A percentile compares a stretch with the other conserved stretches of the same genome.
These are phyloP conservation scores for Sanguinoderma infundibulare DNA, from an alignment of 1,284 basidiomycete species.

Conservation along the genomic window DNA sequence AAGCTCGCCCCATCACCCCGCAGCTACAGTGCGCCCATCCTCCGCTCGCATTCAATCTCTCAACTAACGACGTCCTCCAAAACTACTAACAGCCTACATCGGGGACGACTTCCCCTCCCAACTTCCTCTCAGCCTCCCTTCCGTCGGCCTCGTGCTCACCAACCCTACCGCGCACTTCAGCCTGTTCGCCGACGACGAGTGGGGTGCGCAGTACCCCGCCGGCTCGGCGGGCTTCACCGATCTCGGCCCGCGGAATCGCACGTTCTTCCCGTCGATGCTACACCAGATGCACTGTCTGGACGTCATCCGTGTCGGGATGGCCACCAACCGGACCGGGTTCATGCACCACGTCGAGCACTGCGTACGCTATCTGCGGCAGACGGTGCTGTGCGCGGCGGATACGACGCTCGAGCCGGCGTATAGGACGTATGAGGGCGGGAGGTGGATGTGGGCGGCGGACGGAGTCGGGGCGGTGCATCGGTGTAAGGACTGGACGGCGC, in stretches of 20 bases:
- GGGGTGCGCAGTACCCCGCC: constrained; percentile 41
- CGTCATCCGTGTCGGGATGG: constrained; percentile 28
- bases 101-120: constrained; percentile 29
- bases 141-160: constrained; percentile 18
- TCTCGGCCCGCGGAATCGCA: constrained; percentile 27
- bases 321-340: constrained; percentile 29
- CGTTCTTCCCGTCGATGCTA: constrained; percentile 29
- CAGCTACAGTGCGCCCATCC: neutral
- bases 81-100: constrained; percentile 20
- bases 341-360: constrained; percentile 44
- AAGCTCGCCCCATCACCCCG: neutral
- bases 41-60: neutral
- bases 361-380: constrained; percentile 43
- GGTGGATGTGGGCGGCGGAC: constrained; percentile 24
- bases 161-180: constrained; percentile 16
- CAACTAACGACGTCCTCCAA: neutral
- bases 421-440: constrained; percentile 26
- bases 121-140: constrained; percentile 24
- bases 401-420: constrained; percentile 42
- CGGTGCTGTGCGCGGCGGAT: constrained; percentile 44
- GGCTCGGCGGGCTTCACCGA: constrained; percentile 41
- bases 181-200: constrained; percentile 37
- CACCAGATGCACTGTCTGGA: constrained; percentile 35
- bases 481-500: constrained; percentile 43
- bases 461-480: constrained; percentile 28